Evolutionary conservation across 768 basidiomycete species (phyloP), one percentile per base, ranked within the genome.

Genomic region (Naganishia onofrii): DNA sequence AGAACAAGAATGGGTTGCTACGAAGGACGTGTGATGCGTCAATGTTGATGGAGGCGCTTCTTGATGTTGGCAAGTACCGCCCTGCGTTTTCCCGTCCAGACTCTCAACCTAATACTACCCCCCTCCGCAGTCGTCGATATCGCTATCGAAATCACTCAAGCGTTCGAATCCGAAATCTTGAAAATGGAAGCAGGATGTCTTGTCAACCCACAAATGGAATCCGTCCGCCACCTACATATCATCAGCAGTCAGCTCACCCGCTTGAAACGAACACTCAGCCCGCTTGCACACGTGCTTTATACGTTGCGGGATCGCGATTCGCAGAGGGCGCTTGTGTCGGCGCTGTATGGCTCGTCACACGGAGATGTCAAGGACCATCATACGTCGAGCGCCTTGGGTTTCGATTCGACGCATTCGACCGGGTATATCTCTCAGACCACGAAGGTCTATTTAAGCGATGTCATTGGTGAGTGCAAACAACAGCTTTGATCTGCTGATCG

Each of bases 101-200:
- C n/a, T 46, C n/a, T 2, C 31, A 4, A 29, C 26, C 13, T 38
- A 0, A 23, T 34, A 0, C 34, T 17, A 44, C 5, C 5, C 28
- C 42, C 13, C 13, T n/a, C 23, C 36, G 51, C 36, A 77, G 80
- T 76, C 26, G 80, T 76, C 44, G 80, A 81, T 68, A 65, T 79
- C 67, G 75, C 76, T 3, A 54, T 60, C 53, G 69, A 80, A 74
- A 74, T 80, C 36, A 72, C 75, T 1, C 76, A 78, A 72, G 75
- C 80, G 2, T 81, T 81, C 68, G 80, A 81, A 71, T 70, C 76
- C 8, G 76, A 81, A 54, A 78, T 81, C 51, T 68, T 81, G 29
- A 78, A 79, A 64, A 73, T 81, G 32, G 80, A 81, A 74, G 80
- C 78, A 1, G 76, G 77, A 3, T 78, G 78, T 32, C 73, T 81